Evolutionary conservation across 139 green algal species (phyloP).

Genomic region (Haematococcus lacustris): DNA sequence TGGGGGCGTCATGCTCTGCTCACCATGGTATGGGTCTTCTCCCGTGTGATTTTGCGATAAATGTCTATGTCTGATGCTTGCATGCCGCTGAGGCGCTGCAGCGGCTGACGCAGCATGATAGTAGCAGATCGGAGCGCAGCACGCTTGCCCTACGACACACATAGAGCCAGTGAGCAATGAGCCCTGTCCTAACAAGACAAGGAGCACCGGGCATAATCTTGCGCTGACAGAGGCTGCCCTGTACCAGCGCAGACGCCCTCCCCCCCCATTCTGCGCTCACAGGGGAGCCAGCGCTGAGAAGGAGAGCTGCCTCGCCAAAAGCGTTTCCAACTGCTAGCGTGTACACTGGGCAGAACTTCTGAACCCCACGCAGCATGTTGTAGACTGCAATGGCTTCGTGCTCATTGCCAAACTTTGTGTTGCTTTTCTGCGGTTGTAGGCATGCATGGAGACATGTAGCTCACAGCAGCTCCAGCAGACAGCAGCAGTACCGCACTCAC

Average conservation of each 20-base stretch:
- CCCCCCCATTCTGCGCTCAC: constrained; percentile 21
- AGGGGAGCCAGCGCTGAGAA: constrained; percentile 82
- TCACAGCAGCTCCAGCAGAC: no score
- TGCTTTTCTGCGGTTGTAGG: constrained; percentile 84
- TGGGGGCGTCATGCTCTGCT: no score
- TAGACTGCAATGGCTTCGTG: constrained; percentile 97
- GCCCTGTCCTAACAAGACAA: no score
- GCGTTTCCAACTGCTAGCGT: constrained; percentile 91
- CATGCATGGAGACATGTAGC: no score
- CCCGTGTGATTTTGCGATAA: constrained; percentile 84
- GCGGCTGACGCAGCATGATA: constrained; percentile 97
- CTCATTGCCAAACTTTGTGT: constrained; percentile 93
- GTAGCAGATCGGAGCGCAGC: constrained; percentile 84
- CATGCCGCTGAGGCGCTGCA: constrained; percentile 82
- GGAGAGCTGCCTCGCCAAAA: constrained; percentile 93
- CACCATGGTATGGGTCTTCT: constrained; percentile 84
- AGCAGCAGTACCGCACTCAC: constrained; percentile 41
- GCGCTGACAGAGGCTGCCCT: no score
- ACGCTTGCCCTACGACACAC: constrained; percentile 80
- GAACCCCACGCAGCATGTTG: constrained; percentile 92
- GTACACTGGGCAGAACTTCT: constrained; percentile 72
- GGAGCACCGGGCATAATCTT: no score
- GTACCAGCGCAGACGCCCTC: no score
- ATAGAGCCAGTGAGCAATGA: no score
- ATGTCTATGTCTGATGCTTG: constrained; percentile 97